phyloP scores from a whole-genome alignment of 106 monocot species.

The Dendrobium catenatum region DNA sequence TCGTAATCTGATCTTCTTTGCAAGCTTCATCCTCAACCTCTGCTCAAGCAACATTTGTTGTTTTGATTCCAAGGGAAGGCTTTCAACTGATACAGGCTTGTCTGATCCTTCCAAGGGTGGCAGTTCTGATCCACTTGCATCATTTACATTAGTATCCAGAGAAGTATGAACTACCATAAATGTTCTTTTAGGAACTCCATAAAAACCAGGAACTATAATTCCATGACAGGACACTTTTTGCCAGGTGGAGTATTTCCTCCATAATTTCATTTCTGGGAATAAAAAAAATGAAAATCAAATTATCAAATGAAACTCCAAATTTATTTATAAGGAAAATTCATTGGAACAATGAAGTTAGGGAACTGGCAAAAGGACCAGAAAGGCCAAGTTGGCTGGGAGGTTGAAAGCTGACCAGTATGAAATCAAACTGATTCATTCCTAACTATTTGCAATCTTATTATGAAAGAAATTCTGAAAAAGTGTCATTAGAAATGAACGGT shows the following conservation, averaged over 20 bases:
- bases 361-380: too few relatives aligned
- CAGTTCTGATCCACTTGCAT: constrained; percentile 1
- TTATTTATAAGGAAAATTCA: neutral
- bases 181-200: constrained; percentile 16
- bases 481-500: too few relatives aligned
- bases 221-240: constrained; percentile 15
- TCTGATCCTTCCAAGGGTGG: constrained; percentile 30
- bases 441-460: too few relatives aligned
- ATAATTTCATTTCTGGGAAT: neutral
- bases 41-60: constrained; percentile 55
- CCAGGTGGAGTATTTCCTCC: constrained; percentile 4
- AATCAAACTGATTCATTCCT: too few relatives aligned
- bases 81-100: constrained; percentile 35
- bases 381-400: too few relatives aligned
- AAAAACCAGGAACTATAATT: constrained; percentile 1
- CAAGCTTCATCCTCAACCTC: constrained; percentile 75
- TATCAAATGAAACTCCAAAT: neutral
- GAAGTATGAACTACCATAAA: constrained; percentile 34
- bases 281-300: neutral
- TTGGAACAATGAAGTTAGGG: neutral
- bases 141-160: constrained; percentile 30
- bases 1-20: constrained; percentile 74
- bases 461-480: too few relatives aligned
- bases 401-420: too few relatives aligned
- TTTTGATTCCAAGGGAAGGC: constrained; percentile 77